Base-by-base conservation (phyloP, 108 stramenopile genomes). In the Skeletonema marinoi region DNA sequence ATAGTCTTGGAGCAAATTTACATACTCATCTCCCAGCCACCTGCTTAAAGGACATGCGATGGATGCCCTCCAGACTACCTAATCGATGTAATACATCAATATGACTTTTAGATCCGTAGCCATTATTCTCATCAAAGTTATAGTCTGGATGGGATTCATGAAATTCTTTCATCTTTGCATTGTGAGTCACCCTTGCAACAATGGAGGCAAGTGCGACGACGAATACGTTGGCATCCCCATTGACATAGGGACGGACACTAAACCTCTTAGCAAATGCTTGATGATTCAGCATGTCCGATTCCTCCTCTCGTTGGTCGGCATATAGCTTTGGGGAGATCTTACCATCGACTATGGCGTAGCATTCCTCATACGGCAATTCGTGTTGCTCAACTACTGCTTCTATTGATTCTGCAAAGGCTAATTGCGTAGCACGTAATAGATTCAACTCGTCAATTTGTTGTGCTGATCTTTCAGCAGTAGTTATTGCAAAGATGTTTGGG, bases 281-380 rank as follows among this genome's bases (percentile, higher is more conserved):
- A 13, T 39, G 16, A 42, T 16, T 63, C 33, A 44, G 58, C 19
- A n/a, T 31, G 35, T 58, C 12, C 3, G 63, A 17, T 38, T 10
- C 50, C 11, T 32, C 50, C 29, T 67, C 66, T 54, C 71, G 3
- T 50, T 68, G 46, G 7, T 70, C 46, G 19, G 68, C 48, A 38
- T 70, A 80, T 39, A 93, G 74, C 50, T 90, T 93, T 1, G 92
- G 92, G 12, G 85, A 73, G 59, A 80, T 73, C 17, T 89, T 85
- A 2, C 93, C 93, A 75, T 94, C 93, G 32, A 90, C 89, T 73
- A 94, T 85, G 17, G 85, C 84, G 65, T 92, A 94, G 13, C 80
- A 21, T 33, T 65, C 33, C 6, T 70, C 76, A 9, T 38, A 58
- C 35, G 82, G 73, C 32, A 83, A 36, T 11, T 70, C 65, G 48